phyloP scores from a whole-genome alignment of 176 grass and related monocot species.

The Hyparrhenia diplandra region DNA sequence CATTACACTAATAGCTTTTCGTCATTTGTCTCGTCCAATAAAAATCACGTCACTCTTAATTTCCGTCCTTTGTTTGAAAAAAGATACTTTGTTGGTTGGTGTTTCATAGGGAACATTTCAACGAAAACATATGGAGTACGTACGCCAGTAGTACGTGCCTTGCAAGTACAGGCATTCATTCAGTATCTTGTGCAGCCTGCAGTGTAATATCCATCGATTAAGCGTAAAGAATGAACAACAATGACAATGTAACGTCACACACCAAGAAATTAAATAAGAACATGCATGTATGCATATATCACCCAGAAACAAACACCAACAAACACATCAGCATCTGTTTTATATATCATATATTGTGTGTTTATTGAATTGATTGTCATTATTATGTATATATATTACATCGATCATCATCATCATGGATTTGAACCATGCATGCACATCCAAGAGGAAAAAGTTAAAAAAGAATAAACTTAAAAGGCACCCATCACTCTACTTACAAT shows the following conservation, averaged over 20 bases:
- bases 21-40: neutral
- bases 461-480: neutral
- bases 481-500: neutral
- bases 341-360: neutral
- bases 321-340: neutral
- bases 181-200: neutral
- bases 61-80: neutral
- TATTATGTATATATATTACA: neutral
- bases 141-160: neutral
- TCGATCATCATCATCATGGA: neutral
- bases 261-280: neutral
- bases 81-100: neutral
- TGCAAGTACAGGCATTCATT: neutral
- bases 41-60: neutral
- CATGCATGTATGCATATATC: neutral
- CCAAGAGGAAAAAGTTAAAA: neutral
- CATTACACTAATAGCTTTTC: neutral
- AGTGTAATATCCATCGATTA: neutral
- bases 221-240: neutral
- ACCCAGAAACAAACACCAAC: neutral
- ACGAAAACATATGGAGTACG: neutral
- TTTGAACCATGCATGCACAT: neutral
- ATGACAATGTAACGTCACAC: neutral
- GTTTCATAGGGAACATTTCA: neutral
- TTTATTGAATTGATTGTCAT: neutral